Conservation (phyloP, 1,284 basidiomycete species). For the Ustilago nuda region DNA sequence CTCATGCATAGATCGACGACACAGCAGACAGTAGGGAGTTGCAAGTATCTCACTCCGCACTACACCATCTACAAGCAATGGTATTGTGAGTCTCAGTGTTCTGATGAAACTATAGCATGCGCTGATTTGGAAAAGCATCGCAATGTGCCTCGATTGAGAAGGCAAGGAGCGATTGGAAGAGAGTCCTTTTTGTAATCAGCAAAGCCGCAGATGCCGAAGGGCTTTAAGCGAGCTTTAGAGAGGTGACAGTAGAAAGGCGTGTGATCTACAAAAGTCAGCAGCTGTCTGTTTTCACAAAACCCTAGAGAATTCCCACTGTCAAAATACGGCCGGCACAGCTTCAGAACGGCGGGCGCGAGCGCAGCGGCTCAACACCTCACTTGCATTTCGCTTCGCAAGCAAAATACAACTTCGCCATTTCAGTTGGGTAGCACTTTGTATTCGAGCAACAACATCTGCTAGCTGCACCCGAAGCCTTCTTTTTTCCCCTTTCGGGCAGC, state of each 20-base stretch:
- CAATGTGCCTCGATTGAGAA: background rate
- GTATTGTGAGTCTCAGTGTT: background rate
- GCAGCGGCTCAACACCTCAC: slow-evolving; percentile 8
- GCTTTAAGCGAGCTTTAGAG: slow-evolving; percentile 9
- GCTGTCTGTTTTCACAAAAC: background rate
- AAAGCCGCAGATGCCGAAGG: slow-evolving; percentile 4
- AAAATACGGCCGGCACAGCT: slow-evolving; percentile 6
- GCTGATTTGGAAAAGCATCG: background rate
- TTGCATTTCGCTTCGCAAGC: slow-evolving; percentile 1
- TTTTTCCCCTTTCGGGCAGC: slow-evolving; percentile 1
- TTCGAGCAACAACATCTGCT: slow-evolving; percentile 5
- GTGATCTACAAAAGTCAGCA: slow-evolving; percentile 15
- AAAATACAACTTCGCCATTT: background rate
- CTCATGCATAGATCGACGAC: slow-evolving; percentile 12
- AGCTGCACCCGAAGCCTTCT: slow-evolving; percentile 31
- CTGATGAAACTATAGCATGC: background rate
- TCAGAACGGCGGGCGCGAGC: slow-evolving; percentile 19
- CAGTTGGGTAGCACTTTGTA: background rate
- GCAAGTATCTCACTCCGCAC: background rate
- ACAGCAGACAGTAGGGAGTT: slow-evolving; percentile 1
- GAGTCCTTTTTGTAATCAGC: background rate
- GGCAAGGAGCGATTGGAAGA: background rate
- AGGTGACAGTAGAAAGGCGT: slow-evolving; percentile 4
- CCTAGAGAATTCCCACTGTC: background rate
- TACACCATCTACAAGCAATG: background rate